Conservation (phyloP, 108 stramenopile species). For the Chaetoceros muelleri region DNA sequence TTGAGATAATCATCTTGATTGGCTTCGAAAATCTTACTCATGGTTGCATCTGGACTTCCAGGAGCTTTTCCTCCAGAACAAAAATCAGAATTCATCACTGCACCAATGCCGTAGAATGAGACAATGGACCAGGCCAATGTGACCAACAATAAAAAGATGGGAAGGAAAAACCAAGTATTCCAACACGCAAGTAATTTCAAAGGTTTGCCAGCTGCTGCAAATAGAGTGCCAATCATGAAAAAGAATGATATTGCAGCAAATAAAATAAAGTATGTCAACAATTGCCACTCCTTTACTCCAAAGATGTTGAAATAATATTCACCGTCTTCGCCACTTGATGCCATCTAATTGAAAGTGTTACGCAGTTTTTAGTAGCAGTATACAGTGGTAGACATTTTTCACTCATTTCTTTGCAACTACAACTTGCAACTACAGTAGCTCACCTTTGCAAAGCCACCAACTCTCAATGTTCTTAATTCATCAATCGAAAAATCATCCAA, state of each 20-base stretch:
- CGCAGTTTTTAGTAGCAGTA: no score
- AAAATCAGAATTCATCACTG: background rate
- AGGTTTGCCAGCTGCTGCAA: background rate
- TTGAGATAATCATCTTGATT: no score
- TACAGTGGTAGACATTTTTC: no score
- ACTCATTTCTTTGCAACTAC: no score
- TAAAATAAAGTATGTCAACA: background rate
- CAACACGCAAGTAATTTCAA: background rate
- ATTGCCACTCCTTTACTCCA: background rate
- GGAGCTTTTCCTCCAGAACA: background rate
- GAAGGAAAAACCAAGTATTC: background rate
- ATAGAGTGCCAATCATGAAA: background rate
- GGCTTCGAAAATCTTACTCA: no score
- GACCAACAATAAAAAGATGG: background rate
- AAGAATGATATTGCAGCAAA: background rate
- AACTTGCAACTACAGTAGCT: no score
- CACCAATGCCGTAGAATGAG: background rate
- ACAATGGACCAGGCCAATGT: background rate
- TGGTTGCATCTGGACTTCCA: background rate
- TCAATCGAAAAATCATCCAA: background rate
- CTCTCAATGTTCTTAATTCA: background rate
- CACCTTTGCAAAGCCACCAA: background rate
- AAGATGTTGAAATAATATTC: background rate
- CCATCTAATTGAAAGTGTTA: no score
- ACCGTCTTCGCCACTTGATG: background rate